Base-by-base conservation (phyloP, 2,329 filamentous ascomycete genomes). In the Hansfordia pulvinata region DNA sequence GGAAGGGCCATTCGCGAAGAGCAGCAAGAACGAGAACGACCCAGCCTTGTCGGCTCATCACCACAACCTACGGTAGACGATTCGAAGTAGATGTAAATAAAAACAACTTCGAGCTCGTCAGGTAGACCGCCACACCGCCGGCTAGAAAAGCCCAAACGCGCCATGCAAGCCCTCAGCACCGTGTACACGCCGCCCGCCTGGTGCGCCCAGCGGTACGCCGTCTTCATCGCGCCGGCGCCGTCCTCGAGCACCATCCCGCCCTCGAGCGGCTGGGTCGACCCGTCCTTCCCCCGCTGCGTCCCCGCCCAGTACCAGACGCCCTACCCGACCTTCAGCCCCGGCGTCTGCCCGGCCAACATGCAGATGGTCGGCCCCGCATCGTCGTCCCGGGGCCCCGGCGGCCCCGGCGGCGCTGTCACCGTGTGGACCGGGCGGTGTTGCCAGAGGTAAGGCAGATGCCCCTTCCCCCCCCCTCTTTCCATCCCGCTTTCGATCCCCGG, bases 201-300 rank as follows among this genome's bases (percentile, higher is more conserved):
- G 39, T 46, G 46, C 32, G 30, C 35, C 25, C 29, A 41, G 30
- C 31, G 47, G 26, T 48, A 41, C 23, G 40, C 35, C 15, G 39
- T 51, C 21, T 40, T 33, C 26, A 37, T 46, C n/a, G 39, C 38
- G 23, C 28, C 32, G 6, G 18, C 33, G n/a, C 32, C 38, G 6
- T 38, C 33, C 5, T 38, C 35, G 1, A 45, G 41, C 30, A 45
- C 36, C 8, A 25, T 38, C n/a, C 33, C 36, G 2, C 44, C 43
- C 4, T 38, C 34, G 20, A 46, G 44, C 24, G 46, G 43, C n/a
- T 49, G 44, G 44, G 29, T 40, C 20, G 42, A 47, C 12, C 43
- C 41, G 14, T 45, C 37, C 0, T 49, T 47, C 29, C 41, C 40
- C 13, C 24, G 35, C 27, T 47, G 43, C 26, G 34, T 42, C 2